A percentile compares a stretch with the other conserved stretches of the same genome.
Evolutionary conservation across 192 early-diverging fungal species (phyloP).

Genomic region (Backusella luteola): DNA sequence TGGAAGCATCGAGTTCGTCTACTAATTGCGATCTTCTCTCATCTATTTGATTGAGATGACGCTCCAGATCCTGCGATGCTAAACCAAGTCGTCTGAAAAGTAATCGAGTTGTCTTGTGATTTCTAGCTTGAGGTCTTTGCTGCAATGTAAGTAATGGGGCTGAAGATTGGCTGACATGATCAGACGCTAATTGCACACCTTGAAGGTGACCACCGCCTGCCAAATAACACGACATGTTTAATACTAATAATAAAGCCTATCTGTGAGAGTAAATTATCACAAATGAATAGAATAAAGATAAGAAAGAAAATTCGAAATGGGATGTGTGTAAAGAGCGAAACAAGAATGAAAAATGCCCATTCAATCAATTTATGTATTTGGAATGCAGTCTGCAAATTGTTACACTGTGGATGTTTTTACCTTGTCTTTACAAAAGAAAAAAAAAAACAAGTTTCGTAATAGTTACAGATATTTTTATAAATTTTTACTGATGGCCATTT

Average conservation of each 20-base stretch:
- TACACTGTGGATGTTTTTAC: background rate
- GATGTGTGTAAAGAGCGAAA: background rate
- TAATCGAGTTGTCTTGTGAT: background rate
- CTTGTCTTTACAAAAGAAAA: background rate
- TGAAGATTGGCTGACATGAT: background rate
- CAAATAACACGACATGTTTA: background rate
- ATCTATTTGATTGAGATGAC: background rate
- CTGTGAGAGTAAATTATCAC: background rate
- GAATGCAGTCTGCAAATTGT: background rate
- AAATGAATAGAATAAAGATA: background rate
- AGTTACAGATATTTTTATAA: background rate
- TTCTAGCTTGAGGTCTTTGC: background rate
- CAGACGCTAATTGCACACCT: background rate
- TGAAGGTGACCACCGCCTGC: background rate
- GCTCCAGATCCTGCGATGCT: background rate
- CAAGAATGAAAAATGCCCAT: background rate
- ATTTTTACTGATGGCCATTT: background rate
- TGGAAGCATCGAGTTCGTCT: conserved; percentile 5
- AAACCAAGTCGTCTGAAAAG: background rate
- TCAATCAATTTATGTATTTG: background rate
- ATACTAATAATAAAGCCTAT: background rate
- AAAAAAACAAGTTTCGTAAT: background rate
- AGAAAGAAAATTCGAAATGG: background rate
- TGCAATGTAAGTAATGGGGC: background rate
- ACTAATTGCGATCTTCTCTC: conserved; percentile 3